These are phyloP conservation scores for Thamnidium elegans DNA, from an alignment of 192 early-diverging fungal species.

Conservation along the genomic window DNA sequence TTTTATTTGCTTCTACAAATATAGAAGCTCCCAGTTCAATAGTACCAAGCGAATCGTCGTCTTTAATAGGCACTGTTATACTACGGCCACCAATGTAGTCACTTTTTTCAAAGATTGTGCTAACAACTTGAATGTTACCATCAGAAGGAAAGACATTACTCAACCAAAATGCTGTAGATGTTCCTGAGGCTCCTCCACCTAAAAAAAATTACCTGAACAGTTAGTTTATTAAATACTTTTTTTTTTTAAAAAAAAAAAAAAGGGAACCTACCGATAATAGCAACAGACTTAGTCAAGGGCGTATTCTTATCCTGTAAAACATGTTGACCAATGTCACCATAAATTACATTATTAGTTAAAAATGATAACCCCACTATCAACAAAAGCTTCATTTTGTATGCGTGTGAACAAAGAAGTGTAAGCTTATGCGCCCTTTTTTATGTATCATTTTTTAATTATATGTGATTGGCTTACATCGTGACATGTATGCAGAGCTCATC, in stretches of 20 bases:
- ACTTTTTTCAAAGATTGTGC: conserved; percentile 55
- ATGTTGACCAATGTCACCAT: background rate
- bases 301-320: background rate
- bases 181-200: conserved; percentile 55
- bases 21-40: conserved; percentile 65
- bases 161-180: conserved; percentile 51
- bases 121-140: conserved; percentile 31
- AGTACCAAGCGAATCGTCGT: conserved; percentile 19
- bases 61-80: conserved; percentile 28
- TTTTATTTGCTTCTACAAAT: conserved; percentile 56
- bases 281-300: conserved; percentile 29
- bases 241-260: background rate
- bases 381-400: too few species aligned
- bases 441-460: too few species aligned
- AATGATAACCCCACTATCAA: background rate
- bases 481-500: too few species aligned
- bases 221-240: background rate
- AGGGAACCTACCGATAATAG: conserved; percentile 42
- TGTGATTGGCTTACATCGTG: too few species aligned
- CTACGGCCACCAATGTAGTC: conserved; percentile 56
- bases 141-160: conserved; percentile 21
- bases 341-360: background rate
- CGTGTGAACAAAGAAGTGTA: too few species aligned
- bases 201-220: background rate
- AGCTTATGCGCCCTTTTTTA: too few species aligned